Evolutionary conservation across 2,329 filamentous ascomycete genomes (phyloP), one percentile per base, ranked within the genome.

Genomic region (Cladophialophora yegresii): DNA sequence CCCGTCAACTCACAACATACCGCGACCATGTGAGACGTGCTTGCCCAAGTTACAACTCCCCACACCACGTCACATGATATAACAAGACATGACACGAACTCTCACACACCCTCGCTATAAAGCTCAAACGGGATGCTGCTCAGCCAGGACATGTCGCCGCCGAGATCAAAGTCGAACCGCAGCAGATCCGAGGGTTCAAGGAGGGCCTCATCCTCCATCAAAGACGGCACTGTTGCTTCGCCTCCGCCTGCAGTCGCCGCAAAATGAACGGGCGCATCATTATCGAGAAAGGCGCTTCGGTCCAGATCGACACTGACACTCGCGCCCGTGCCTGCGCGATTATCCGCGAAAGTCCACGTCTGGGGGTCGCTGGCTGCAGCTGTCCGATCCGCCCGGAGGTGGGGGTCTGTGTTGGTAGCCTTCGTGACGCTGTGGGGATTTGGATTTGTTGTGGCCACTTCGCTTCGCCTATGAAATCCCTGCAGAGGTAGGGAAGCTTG

Each of bases 81-180:
- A 50, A 26, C 23, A 23, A n/a, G 7, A 9, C 47, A 51, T 26
- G 26, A 13, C 9, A 33, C n/a, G 8, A n/a, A 50, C 10, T 10
- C 1, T 30, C 23, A 54, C 16, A 4, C 36, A 20, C 30, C 20
- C 10, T 54, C 49, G n/a, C 59, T 30, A 4, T 62, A 62, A 53
- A 62, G 28, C 9, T 62, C 51, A 12, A 56, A 62, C 1, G 59
- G 59, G 20, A 62, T 55, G 53, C 59, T 62, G 53, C 59, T 62
- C 22, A 62, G 28, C 59, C 59, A 62, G 28, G 59, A 62, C 59
- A 62, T 62, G 28, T 62, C 59, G 13, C 58, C 58, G 13, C 58
- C 49, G 7, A 61, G 58, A 53, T 61, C 58, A n/a, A 61, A 50
- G 16, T 62, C 36, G 30, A 62, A 45, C 5, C 45, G 12, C 30